A percentile compares a stretch with the other conserved stretches of the same genome.
Evolutionary conservation across 2,329 filamentous ascomycete species (phyloP).

Genomic region (Fusarium sp.): DNA sequence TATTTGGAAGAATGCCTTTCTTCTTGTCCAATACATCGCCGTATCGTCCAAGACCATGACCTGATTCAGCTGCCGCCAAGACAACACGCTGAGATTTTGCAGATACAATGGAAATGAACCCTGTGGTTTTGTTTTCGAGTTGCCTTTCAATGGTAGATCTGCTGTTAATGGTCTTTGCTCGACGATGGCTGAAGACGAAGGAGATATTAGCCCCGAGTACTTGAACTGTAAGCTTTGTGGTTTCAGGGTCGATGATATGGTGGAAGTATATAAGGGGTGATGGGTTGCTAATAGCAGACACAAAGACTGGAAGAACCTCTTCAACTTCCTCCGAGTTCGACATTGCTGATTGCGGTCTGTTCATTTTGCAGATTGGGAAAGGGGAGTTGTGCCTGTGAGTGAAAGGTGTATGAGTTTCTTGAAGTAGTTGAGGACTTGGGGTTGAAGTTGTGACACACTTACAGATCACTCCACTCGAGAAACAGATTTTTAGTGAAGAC

Average conservation of each 20-base stretch:
- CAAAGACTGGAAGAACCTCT: conserved; percentile 31
- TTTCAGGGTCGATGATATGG: conserved; percentile 42
- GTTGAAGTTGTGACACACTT: not conserved
- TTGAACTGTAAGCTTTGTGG: conserved; percentile 41
- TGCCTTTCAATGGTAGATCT: not conserved
- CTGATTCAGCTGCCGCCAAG: conserved; percentile 48
- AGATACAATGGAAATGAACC: conserved; percentile 44
- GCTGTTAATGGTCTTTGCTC: conserved; percentile 11
- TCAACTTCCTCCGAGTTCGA: conserved; percentile 10
- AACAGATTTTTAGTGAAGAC: not conserved
- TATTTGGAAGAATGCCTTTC: conserved; percentile 43
- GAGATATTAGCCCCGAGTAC: conserved; percentile 48
- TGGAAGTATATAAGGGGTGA: conserved; percentile 45
- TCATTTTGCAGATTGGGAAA: not conserved
- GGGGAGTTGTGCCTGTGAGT: not conserved
- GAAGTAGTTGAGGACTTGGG: not conserved
- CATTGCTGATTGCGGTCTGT: not conserved
- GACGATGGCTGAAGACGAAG: conserved; percentile 44
- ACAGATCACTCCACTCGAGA: not conserved
- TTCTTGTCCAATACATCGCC: conserved; percentile 46
- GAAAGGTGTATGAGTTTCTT: conserved; percentile 3
- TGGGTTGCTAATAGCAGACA: conserved; percentile 28
- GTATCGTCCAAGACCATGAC: conserved; percentile 43
- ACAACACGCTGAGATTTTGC: conserved; percentile 35
- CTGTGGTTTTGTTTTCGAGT: conserved; percentile 46